Conservation (phyloP, 768 basidiomycete species). For the Cystobasidiopsis lactophilus region DNA sequence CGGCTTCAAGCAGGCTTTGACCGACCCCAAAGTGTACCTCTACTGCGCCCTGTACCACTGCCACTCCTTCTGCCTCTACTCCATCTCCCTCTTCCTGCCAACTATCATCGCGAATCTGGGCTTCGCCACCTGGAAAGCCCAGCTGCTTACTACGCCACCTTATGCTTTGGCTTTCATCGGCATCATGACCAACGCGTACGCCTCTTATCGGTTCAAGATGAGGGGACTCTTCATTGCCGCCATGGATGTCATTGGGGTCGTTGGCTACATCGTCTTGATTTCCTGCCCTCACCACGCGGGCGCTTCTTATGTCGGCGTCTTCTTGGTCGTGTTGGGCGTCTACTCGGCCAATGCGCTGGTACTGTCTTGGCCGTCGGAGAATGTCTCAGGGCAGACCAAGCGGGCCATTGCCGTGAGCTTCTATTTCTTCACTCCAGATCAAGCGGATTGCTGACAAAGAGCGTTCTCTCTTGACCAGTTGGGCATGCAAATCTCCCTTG, state of each 20-base stretch:
- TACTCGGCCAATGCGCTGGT: slow-evolving; percentile 40
- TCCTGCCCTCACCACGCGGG: slow-evolving; percentile 27
- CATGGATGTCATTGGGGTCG: slow-evolving; percentile 33
- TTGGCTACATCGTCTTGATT: slow-evolving; percentile 38
- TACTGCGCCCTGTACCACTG: not conserved
- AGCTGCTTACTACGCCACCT: slow-evolving; percentile 41
- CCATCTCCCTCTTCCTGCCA: slow-evolving; percentile 35
- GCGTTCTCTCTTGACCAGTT: too few relatives aligned
- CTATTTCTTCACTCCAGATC: too few relatives aligned
- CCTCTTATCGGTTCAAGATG: slow-evolving; percentile 22
- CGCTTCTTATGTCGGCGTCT: slow-evolving; percentile 38
- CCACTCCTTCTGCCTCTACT: slow-evolving; percentile 32
- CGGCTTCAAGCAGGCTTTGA: slow-evolving; percentile 36
- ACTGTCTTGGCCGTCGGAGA: slow-evolving; percentile 20
- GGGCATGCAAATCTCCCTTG: too few relatives aligned
- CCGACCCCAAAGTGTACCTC: slow-evolving; percentile 37
- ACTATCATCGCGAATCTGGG: slow-evolving; percentile 40
- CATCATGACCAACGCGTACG: slow-evolving; percentile 31
- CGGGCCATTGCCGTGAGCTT: too few relatives aligned
- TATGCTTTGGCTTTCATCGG: slow-evolving; percentile 35
- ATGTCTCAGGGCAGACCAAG: too few relatives aligned
- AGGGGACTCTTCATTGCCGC: slow-evolving; percentile 37
- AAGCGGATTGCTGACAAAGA: too few relatives aligned
- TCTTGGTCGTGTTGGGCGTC: slow-evolving; percentile 35
- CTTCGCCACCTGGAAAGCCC: slow-evolving; percentile 39